Base-by-base conservation (phyloP, 2,329 filamentous ascomycete species). In the Alternaria longipes region DNA sequence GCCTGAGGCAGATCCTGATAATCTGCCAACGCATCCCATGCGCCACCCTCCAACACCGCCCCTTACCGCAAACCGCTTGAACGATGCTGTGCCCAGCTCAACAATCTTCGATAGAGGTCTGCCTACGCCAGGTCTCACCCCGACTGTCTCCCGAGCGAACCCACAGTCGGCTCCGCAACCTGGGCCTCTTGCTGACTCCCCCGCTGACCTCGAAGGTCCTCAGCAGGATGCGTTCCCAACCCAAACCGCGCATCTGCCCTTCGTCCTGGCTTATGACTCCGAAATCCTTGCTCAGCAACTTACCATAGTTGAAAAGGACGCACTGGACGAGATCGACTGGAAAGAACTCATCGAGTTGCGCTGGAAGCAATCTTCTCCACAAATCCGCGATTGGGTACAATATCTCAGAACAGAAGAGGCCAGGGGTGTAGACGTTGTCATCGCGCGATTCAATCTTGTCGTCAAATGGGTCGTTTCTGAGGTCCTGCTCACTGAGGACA, bases 391-490 rank as follows among this genome's bases (percentile, higher is more conserved):
- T 22, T 95, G 92, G 92, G 91, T 94, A 11, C 89, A 92, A 44
- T 94, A 93, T 73, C 82, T 94, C 41, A 87, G 89, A 54, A 89
- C 89, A 51, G 86, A 89, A 44, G 89, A 92, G 68, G 89, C 90
- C 2, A 87, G 86, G 55, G 92, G 92, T 14, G 90, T 95, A 38
- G 91, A 94, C 73, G 90, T 95, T 22, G 91, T 94, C 49, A 91
- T 94, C 76, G 91, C 92, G 8, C 89, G 92, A 50, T 95, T 95
- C 82, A 95, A 95, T 77, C 87, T 95, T 65, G 91, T 94, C 82
- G 91, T 94, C 63, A 94, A 94, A 77, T 95, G 92, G 92, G 90
- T 88, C 28, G 86, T 93, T 28, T 94, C 91, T 1, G 91, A 94
- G 77, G 87, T 91, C 66, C 86, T 95, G 8, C 84, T 95, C 49